Evolutionary conservation across 2,329 filamentous ascomycete genomes (phyloP).

Genomic region (Pochonia chlamydosporia): DNA sequence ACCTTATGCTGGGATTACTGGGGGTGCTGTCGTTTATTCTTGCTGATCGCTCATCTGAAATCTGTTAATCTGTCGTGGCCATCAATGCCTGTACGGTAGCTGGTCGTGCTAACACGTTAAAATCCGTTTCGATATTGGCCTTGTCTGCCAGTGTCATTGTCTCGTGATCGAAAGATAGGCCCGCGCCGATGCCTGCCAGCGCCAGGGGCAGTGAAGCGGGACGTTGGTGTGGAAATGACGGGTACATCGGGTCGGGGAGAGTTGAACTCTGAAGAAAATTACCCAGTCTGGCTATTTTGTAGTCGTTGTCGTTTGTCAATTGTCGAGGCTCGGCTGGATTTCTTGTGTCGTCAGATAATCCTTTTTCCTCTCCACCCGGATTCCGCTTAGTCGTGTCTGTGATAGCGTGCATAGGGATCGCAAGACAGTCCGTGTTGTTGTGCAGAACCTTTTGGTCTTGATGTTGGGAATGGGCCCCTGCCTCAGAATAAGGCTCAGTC

Average conservation of each 20-base stretch:
- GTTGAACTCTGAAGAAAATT: too few relatives aligned
- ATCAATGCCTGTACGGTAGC: conserved; percentile 10
- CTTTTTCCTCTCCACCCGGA: too few relatives aligned
- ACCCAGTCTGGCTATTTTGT: too few relatives aligned
- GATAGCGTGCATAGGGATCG: too few relatives aligned
- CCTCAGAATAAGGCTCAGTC: not conserved
- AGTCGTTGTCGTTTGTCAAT: too few relatives aligned
- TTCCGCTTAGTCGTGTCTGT: too few relatives aligned
- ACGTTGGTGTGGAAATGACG: not conserved
- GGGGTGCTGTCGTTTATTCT: conserved; percentile 2
- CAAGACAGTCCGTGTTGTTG: too few relatives aligned
- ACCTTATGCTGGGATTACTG: not conserved
- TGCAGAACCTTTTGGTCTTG: too few relatives aligned
- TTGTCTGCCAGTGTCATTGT: conserved; percentile 13
- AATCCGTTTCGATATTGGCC: conserved; percentile 12
- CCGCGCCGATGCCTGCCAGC: conserved; percentile 20
- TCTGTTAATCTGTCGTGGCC: conserved; percentile 14
- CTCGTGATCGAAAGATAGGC: conserved; percentile 13
- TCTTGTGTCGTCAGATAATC: too few relatives aligned
- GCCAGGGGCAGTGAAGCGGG: conserved; percentile 12
- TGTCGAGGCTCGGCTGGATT: too few relatives aligned
- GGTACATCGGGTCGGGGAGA: too few relatives aligned
- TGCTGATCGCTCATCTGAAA: conserved; percentile 2
- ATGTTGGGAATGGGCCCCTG: not conserved
- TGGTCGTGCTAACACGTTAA: conserved; percentile 10